Percentiles rank a stretch among this genome's conserved stretches.
These are phyloP conservation scores for Kregervanrija pseudodelftensis DNA, from an alignment of 805 yeast species.

Conservation along the genomic window DNA sequence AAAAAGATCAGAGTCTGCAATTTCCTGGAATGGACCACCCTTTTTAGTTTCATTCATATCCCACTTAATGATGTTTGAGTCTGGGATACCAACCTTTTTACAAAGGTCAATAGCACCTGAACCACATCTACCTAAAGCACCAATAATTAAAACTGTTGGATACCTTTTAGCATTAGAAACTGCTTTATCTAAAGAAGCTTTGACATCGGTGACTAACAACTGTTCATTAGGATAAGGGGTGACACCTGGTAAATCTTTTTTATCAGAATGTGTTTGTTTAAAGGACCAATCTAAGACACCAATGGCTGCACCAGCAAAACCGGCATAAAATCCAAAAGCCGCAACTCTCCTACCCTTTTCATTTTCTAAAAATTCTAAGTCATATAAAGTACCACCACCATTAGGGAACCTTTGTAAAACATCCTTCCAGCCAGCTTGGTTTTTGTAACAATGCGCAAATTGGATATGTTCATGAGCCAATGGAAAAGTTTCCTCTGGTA, in stretches of 20 bases:
- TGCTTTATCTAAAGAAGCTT: slow-evolving; percentile 50
- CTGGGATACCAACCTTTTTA: slow-evolving; percentile 81
- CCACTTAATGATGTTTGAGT: slow-evolving; percentile 80
- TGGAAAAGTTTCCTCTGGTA: slow-evolving; percentile 92
- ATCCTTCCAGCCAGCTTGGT: slow-evolving; percentile 96
- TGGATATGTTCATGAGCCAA: slow-evolving; percentile 93
- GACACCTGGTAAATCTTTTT: slow-evolving; percentile 70
- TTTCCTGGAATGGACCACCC: slow-evolving; percentile 97
- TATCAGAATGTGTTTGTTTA: slow-evolving; percentile 66
- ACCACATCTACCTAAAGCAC: slow-evolving; percentile 98
- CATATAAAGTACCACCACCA: slow-evolving; percentile 88
- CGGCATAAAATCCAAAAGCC: slow-evolving; percentile 99
- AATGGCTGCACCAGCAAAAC: slow-evolving; percentile 99
- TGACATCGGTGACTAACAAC: slow-evolving; percentile 66
- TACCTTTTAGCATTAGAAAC: slow-evolving; percentile 49
- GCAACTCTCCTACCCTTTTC: slow-evolving; percentile 98
- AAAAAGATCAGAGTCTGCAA: slow-evolving; percentile 80
- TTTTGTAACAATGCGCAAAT: slow-evolving; percentile 97
- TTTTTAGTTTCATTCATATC: slow-evolving; percentile 93
- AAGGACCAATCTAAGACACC: slow-evolving; percentile 94
- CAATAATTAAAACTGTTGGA: slow-evolving; percentile 84
- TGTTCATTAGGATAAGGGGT: slow-evolving; percentile 77
- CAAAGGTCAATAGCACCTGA: slow-evolving; percentile 89
- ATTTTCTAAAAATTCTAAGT: slow-evolving; percentile 88
- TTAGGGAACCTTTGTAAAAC: slow-evolving; percentile 83